Base-by-base conservation (phyloP, 1,284 basidiomycete genomes). In the Sanghuangporus weigelae region DNA sequence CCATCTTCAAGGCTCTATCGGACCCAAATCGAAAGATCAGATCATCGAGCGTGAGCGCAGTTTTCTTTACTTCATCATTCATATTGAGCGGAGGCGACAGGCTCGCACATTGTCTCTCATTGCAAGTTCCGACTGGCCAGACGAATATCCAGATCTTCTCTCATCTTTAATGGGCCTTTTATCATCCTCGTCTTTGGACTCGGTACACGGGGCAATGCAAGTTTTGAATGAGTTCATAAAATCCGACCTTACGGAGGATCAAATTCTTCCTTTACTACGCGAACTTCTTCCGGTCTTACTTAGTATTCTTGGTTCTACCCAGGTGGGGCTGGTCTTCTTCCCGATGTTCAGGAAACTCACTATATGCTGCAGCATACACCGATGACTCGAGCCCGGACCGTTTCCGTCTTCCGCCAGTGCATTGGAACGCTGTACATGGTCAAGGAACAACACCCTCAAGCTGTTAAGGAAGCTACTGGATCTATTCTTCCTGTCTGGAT, bases 151-250 rank as follows among this genome's bases (percentile, higher is more conserved):
- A 0, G 85, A 90, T 55, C 83, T 97, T 12, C 80, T 97, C 38
- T 78, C 79, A 58, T 79, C 83, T 35, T 81, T 97, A 26, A 86
- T 96, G 66, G 73, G 73, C 40, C 82, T 96, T 16, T 81, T 98
- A 23, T 88, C 90, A 2, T 86, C 89, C 1, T 83, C 80, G 61
- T 86, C 86, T 4, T 76, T 90, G 0, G 81, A 86, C 62, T 83
- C 90, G 11, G 90, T 96, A 10, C 93, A 97, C 74, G 95, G 95
- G 26, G 89, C 93, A n/a, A 94, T 98, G 92, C 87, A 95, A 72
- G 92, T 97, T 12, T 86, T 98, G 70, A 87, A 87, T 10, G 95
- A 98, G 72, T 95, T 97, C 73, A 91, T 96, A 70, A 90, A 91
- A 73, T 86, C 90, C 10, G 95, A 96, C 72, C 77, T 98, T 62